phyloP scores from a whole-genome alignment of 257 asterid genomes.

The Phtheirospermum japonicum region DNA sequence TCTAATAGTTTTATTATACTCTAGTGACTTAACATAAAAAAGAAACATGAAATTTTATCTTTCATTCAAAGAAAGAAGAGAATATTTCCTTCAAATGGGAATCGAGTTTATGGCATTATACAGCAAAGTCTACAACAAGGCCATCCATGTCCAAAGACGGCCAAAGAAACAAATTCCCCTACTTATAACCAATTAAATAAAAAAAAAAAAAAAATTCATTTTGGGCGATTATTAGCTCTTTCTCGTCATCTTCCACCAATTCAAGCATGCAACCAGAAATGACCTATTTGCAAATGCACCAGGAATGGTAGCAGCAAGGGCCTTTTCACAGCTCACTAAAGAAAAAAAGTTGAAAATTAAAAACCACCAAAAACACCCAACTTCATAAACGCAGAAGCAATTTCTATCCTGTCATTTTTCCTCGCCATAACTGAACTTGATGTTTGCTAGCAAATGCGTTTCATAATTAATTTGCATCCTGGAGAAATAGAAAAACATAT shows the following conservation, averaged over 20 bases:
- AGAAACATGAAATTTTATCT: too few relatives aligned
- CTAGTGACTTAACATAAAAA: too few relatives aligned
- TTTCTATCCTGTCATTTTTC: slow-evolving; percentile 9
- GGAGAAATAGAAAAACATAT: slow-evolving; percentile 4
- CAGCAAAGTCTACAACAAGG: too few relatives aligned
- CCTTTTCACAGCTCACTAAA: slow-evolving; percentile 33
- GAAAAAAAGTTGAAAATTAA: slow-evolving; percentile 14
- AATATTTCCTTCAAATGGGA: slow-evolving; percentile 4
- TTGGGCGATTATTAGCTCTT: slow-evolving; percentile 12
- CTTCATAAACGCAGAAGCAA: slow-evolving; percentile 13
- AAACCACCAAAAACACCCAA: slow-evolving; percentile 15
- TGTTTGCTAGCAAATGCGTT: slow-evolving; percentile 22
- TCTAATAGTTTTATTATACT: too few relatives aligned
- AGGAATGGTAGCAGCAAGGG: slow-evolving; percentile 23
- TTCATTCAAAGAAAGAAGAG: not conserved
- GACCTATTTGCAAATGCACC: slow-evolving; percentile 29
- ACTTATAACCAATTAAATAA: slow-evolving; percentile 20
- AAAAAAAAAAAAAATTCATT: slow-evolving; percentile 24
- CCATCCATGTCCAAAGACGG: slow-evolving; percentile 22
- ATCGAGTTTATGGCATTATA: slow-evolving; percentile 21
- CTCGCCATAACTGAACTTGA: slow-evolving; percentile 1
- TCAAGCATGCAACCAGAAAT: slow-evolving; percentile 22
- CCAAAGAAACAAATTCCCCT: slow-evolving; percentile 24
- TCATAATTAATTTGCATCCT: slow-evolving; percentile 26
- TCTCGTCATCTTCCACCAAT: slow-evolving; percentile 6